Evolutionary conservation across 148 eudicot genomes (phyloP), one percentile per base, ranked within the genome.

Genomic region (Chenopodium berlandieri): DNA sequence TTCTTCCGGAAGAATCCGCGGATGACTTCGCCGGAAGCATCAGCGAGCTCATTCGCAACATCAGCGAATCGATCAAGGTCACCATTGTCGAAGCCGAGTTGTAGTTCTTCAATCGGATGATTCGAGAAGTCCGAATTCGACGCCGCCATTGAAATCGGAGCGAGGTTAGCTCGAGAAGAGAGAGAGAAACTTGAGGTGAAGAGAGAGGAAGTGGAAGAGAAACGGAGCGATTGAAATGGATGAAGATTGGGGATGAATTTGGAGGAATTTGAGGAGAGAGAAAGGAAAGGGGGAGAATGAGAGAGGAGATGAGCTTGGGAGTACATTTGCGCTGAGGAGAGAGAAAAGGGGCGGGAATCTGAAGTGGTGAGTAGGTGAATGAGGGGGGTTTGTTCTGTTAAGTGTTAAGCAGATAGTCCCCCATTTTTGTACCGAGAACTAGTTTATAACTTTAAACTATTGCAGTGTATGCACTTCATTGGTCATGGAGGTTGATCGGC

Each of bases 21-120:
- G 31, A 95, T 93, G 34, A 95, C 97, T 14, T 85, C 90, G 7
- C 97, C 98, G 25, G 98, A 87, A 34, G 97, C 98, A 81, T 92
- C 97, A 2, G 98, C 97, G 67, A 93, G 85, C 82, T 83, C 50
- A 67, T 90, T 89, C 2, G 90, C 94, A 7, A 92, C 89, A 4
- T 62, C 83, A 1, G 88, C 85, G 75, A 91, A 91, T 0, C 78
- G 88, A 73, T 91, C 92, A 16, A 93, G 70, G 8, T 93, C 93
- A 7, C 62, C 81, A 69, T 69, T 80, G 8, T 80, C 73, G 47
- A 80, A 20, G 1, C 20, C 85, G 4, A 71, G 48, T 23, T 76
- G 69, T 14, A 80, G 40, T 4, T 70, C 66, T 6, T 84, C 82
- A 48, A 64, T 66, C 8, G 40, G 68, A 9, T 34, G 32, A 48